A percentile compares a stretch with the other conserved stretches of the same genome.
These are phyloP conservation scores for Wickerhamiella spandovensis DNA, from an alignment of 805 yeast species.

Conservation along the genomic window DNA sequence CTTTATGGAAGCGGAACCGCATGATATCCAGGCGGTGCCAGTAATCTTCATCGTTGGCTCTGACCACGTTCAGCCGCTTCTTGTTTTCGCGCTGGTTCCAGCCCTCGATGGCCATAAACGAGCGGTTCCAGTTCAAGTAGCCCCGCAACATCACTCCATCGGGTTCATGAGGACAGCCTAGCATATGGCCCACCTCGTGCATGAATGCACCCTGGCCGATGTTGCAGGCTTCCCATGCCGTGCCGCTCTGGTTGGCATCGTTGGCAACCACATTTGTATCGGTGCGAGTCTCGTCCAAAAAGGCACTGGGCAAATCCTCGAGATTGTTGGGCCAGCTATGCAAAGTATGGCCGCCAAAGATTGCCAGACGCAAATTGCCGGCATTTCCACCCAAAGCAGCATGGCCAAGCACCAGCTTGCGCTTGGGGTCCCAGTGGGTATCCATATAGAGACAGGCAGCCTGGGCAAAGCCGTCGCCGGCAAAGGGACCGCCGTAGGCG, in stretches of 20 bases:
- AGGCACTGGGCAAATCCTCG: slow-evolving; percentile 53
- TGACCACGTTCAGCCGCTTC: slow-evolving; percentile 18
- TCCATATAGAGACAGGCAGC: slow-evolving; percentile 82
- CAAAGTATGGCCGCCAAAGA: slow-evolving; percentile 86
- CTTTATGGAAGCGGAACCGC: slow-evolving; percentile 69
- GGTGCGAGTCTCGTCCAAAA: slow-evolving; percentile 57
- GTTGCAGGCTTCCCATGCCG: slow-evolving; percentile 81
- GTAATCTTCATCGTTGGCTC: slow-evolving; percentile 53
- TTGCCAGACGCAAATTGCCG: slow-evolving; percentile 58
- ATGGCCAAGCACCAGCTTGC: slow-evolving; percentile 58
- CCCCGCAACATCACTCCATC: slow-evolving; percentile 85
- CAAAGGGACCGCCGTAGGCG: slow-evolving; percentile 42
- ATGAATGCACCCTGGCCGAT: slow-evolving; percentile 85
- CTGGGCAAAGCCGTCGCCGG: slow-evolving; percentile 37
- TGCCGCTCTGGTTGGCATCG: slow-evolving; percentile 71
- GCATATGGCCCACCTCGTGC: slow-evolving; percentile 87
- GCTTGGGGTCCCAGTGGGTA: slow-evolving; percentile 60
- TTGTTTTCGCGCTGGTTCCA: slow-evolving; percentile 23
- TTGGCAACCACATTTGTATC: slow-evolving; percentile 70
- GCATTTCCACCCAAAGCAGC: slow-evolving; percentile 92
- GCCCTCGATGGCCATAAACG: slow-evolving; percentile 65
- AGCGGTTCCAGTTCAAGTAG: slow-evolving; percentile 65
- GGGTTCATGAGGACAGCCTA: slow-evolving; percentile 88
- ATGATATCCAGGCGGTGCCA: slow-evolving; percentile 79
- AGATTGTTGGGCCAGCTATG: slow-evolving; percentile 86